Evolutionary conservation across 345 rosid genomes (phyloP).

Genomic region (Gossypium thurberi): DNA sequence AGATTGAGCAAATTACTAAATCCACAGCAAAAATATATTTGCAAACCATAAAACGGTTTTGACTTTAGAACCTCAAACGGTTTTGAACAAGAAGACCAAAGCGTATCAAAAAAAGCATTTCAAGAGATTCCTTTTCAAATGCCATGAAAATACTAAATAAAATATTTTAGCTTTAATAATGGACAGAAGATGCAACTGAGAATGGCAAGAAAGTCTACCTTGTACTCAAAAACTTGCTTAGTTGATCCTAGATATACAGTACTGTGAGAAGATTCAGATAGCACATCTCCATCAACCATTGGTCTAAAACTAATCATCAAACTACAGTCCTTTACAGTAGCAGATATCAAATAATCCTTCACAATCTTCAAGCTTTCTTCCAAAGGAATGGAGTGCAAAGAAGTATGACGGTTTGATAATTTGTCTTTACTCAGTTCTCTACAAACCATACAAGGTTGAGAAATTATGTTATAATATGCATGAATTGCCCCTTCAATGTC

Average conservation of each 20-base stretch:
- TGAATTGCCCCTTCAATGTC: slow-evolving; percentile 94
- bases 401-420: slow-evolving; percentile 15
- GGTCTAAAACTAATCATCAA: slow-evolving; percentile 67
- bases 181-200: not conserved
- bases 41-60: too few species aligned
- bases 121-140: not conserved
- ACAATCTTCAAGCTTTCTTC: slow-evolving; percentile 75
- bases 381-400: slow-evolving; percentile 54
- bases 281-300: slow-evolving; percentile 15
- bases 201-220: slow-evolving; percentile 36
- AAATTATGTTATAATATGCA: slow-evolving; percentile 57
- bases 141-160: not conserved
- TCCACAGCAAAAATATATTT: too few species aligned
- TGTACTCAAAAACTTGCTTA: slow-evolving; percentile 68
- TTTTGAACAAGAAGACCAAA: too few species aligned
- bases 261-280: slow-evolving; percentile 14
- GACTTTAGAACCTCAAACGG: too few species aligned
- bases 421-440: slow-evolving; percentile 33
- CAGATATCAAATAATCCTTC: slow-evolving; percentile 62
- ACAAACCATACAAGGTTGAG: slow-evolving; percentile 63
- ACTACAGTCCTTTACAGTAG: slow-evolving; percentile 90
- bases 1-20: too few species aligned
- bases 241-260: slow-evolving; percentile 42
- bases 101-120: not conserved
- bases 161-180: not conserved